Base-by-base conservation (phyloP, 352 stramenopile species). In the Plasmopara halstedii region DNA sequence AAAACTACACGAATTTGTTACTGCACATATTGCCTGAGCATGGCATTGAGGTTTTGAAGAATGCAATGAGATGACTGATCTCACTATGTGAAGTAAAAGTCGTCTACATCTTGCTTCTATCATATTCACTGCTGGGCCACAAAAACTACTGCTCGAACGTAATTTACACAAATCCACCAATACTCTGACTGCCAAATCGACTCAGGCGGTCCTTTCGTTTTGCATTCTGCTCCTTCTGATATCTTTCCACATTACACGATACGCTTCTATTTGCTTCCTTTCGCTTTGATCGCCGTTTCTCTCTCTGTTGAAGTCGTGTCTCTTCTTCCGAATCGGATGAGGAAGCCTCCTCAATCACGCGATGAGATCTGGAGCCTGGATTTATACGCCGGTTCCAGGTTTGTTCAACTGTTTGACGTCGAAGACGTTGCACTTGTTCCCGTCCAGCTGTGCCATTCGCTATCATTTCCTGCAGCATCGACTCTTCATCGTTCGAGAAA, bases 391-490 rank as follows among this genome's bases (percentile, higher is more conserved):
- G 68, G 29, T 86, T 70, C 73, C 74, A 88, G 15, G 68, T 64
- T 11, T 59, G 48, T 35, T 86, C 77, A 26, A 84, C 78, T 13
- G 68, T 62, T 46, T 88, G 77, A 8, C 75, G 71, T 19, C 71
- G 65, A 15, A 88, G 50, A 0, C 72, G 70, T 35, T 85, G 56
- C 69, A 84, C 77, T 50, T 88, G 77, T 33, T 88, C 77, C 2
- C 59, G 58, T 8, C 70, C 70, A 0, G 77, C 77, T 2, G 77
- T 88, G 46, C 77, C 77, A 19, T 86, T 73, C 21, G 74, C 74
- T 44, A 88, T 86, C 77, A 88, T 88, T 56, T 85, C 66, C 41
- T 85, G 70, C 33, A 88, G 52, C 55, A 80, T 82, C 38, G 80
- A 81, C 35, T 70, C 78, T 50, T 84, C 74, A 47, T 86, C 77